A percentile compares a stretch with the other conserved stretches of the same genome.
These are phyloP conservation scores for Boeremia exigua DNA, from an alignment of 2,329 filamentous ascomycete genomes.

Conservation along the genomic window DNA sequence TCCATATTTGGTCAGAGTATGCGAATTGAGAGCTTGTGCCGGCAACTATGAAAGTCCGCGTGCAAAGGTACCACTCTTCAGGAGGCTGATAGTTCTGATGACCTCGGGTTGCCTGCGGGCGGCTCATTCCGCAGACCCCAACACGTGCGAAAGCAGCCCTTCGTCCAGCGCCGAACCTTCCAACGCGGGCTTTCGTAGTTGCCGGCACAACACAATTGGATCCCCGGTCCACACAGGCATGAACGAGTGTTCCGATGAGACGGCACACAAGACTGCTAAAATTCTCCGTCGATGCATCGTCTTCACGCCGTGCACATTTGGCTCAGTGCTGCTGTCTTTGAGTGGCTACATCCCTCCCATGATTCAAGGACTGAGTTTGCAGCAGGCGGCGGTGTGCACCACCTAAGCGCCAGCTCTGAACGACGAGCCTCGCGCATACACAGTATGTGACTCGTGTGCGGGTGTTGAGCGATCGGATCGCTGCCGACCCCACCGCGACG, in stretches of 20 bases:
- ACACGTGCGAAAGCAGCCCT: neutral
- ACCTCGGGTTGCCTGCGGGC: slow-evolving; percentile 2
- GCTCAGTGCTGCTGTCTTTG: neutral
- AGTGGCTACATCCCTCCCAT: neutral
- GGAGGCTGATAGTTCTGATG: neutral
- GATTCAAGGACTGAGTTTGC: slow-evolving; percentile 1
- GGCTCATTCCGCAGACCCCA: slow-evolving; percentile 1
- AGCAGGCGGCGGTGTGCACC: neutral
- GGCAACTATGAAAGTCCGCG: slow-evolving; percentile 3
- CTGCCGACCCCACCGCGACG: slow-evolving; percentile 3
- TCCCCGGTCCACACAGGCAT: too few relatives aligned
- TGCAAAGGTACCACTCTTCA: slow-evolving; percentile 1
- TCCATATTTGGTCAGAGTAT: neutral
- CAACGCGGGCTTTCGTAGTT: too few relatives aligned
- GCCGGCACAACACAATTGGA: neutral
- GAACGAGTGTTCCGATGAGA: too few relatives aligned
- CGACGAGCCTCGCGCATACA: too few relatives aligned
- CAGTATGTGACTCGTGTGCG: neutral
- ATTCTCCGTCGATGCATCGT: neutral
- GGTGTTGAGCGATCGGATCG: slow-evolving; percentile 7
- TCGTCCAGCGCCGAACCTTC: slow-evolving; percentile 3
- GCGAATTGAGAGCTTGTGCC: neutral
- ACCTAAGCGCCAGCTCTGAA: neutral
- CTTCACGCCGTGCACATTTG: neutral
- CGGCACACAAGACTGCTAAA: neutral